Evolutionary conservation across 2,329 filamentous ascomycete species (phyloP).

Genomic region (Neofusicoccum parvum): DNA sequence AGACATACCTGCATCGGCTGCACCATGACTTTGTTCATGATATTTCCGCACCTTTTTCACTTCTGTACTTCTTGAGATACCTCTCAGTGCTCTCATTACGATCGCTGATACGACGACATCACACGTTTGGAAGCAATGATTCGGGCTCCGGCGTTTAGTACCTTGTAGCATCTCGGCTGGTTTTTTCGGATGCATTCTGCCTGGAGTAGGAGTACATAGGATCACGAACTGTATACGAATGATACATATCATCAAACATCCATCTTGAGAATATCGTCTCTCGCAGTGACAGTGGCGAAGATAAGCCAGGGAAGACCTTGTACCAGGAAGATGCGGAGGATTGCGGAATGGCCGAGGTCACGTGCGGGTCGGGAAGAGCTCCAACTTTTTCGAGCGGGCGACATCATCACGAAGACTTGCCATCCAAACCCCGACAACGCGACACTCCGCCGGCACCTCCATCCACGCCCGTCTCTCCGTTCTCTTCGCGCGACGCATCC

Average conservation of each 20-base stretch:
- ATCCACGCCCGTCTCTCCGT: neutral
- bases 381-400: slow-evolving; percentile 20
- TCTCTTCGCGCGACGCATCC: neutral
- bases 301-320: neutral
- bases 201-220: slow-evolving; percentile 16
- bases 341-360: slow-evolving; percentile 10
- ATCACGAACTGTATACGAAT: neutral
- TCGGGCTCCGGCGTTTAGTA: slow-evolving; percentile 1
- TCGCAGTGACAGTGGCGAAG: neutral
- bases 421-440: slow-evolving; percentile 16
- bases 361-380: slow-evolving; percentile 10
- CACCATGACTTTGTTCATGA: slow-evolving; percentile 7
- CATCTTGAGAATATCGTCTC: neutral
- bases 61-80: slow-evolving; percentile 5
- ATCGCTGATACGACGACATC: neutral
- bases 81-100: slow-evolving; percentile 8
- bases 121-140: neutral
- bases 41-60: neutral
- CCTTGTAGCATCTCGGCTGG: slow-evolving; percentile 13
- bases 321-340: slow-evolving; percentile 8
- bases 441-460: neutral
- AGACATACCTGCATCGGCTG: slow-evolving; percentile 19
- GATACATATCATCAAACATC: neutral
- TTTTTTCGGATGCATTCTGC: slow-evolving; percentile 14
- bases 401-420: slow-evolving; percentile 17